phyloP scores from a whole-genome alignment of 192 early-diverging fungal species.

The Radiomyces spectabilis region DNA sequence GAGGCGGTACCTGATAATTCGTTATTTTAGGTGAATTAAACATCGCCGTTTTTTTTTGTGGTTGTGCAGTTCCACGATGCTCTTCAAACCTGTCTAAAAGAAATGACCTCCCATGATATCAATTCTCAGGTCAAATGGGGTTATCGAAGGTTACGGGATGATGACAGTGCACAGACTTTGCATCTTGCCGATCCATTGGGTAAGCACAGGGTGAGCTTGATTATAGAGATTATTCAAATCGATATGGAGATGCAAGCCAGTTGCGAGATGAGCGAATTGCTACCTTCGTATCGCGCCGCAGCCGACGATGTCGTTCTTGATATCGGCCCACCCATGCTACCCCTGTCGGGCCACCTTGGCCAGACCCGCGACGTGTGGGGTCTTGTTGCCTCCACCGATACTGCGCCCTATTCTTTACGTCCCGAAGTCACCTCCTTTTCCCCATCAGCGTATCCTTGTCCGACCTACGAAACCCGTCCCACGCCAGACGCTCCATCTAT shows the following conservation, averaged over 20 bases:
- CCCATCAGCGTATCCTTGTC: neutral
- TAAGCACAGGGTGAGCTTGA: neutral
- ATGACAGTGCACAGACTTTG: neutral
- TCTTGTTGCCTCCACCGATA: too few relatives aligned
- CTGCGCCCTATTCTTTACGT: too few relatives aligned
- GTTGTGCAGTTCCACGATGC: neutral
- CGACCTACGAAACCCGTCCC: neutral
- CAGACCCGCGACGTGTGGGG: neutral
- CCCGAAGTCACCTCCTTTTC: neutral
- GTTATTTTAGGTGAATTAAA: neutral
- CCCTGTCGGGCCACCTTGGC: too few relatives aligned
- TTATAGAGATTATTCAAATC: constrained; percentile 4
- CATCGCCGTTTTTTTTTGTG: neutral
- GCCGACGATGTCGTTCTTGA: constrained; percentile 4
- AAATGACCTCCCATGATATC: neutral
- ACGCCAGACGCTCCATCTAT: neutral
- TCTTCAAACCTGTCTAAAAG: neutral
- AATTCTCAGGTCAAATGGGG: neutral
- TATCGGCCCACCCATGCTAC: neutral
- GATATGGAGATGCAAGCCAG: neutral
- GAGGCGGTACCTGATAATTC: neutral
- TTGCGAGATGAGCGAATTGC: neutral
- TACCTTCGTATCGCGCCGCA: neutral
- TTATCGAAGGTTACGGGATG: neutral
- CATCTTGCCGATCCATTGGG: neutral